A percentile compares a stretch with the other conserved stretches of the same genome.
phyloP scores from a whole-genome alignment of 2,329 filamentous ascomycete species.

The Exophiala calicioides region DNA sequence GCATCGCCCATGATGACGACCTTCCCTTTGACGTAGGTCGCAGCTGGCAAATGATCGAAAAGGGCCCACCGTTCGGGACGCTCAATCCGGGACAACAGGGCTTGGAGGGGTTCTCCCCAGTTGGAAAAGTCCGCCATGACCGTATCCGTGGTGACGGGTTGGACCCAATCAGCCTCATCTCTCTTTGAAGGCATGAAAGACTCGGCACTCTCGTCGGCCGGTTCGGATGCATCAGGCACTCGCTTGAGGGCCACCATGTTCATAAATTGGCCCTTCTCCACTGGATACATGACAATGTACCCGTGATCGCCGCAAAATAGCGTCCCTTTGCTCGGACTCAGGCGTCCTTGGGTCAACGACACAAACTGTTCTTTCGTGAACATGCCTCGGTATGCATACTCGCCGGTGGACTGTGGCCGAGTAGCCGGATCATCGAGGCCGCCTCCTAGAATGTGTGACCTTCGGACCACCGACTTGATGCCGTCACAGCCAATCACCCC shows the following conservation, averaged over 20 bases:
- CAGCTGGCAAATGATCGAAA: conserved; percentile 1
- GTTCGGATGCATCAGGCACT: background rate
- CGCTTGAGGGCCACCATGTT: conserved; percentile 1
- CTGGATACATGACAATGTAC: conserved; percentile 7
- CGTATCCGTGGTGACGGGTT: conserved; percentile 3
- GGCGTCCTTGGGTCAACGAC: background rate
- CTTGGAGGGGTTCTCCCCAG: background rate
- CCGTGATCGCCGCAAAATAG: background rate
- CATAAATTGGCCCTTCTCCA: conserved; percentile 6
- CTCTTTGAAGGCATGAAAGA: background rate
- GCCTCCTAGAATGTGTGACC: conserved; percentile 28
- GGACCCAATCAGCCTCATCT: conserved; percentile 2
- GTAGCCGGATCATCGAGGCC: background rate
- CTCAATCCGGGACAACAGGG: background rate
- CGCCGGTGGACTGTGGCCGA: background rate
- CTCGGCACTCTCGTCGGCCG: background rate
- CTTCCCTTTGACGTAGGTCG: conserved; percentile 51
- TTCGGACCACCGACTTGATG: conserved; percentile 49
- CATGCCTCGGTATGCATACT: background rate
- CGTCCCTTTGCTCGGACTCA: background rate
- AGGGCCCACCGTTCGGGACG: background rate
- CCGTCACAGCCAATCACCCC: conserved; percentile 62
- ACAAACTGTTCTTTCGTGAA: background rate
- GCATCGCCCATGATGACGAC: conserved; percentile 66
- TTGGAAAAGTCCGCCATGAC: background rate